Evolutionary conservation across 202 grass and related monocot genomes (phyloP).

Genomic region (Musa balbisiana): DNA sequence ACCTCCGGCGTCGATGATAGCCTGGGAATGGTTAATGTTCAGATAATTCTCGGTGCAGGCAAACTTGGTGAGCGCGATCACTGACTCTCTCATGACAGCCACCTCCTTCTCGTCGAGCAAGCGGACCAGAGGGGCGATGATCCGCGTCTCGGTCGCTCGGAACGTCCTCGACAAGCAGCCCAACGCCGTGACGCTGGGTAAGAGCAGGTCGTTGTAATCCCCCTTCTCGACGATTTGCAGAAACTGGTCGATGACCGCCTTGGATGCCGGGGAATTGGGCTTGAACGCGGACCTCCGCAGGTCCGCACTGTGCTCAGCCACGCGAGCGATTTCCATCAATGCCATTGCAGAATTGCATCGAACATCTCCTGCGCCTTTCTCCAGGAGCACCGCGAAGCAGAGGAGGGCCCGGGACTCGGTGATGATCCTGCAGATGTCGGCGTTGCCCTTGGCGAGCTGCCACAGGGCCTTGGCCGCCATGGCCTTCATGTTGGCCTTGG

Average conservation of each 20-base stretch:
- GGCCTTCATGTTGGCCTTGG: slow-evolving; percentile 12
- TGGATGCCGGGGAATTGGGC: not conserved
- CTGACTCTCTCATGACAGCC: not conserved
- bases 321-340: slow-evolving; percentile 13
- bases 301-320: not conserved
- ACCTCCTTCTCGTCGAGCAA: slow-evolving; percentile 7
- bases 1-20: slow-evolving; percentile 9
- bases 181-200: slow-evolving; percentile 4
- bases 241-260: slow-evolving; percentile 14
- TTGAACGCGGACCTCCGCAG: slow-evolving; percentile 8
- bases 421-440: slow-evolving; percentile 15
- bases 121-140: not conserved
- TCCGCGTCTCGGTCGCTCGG: slow-evolving; percentile 8
- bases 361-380: not conserved
- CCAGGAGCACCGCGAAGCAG: slow-evolving; percentile 8
- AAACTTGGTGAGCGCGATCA: slow-evolving; percentile 7
- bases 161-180: slow-evolving; percentile 14
- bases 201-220: not conserved
- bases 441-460: slow-evolving; percentile 10
- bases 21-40: slow-evolving; percentile 3
- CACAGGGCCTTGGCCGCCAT: slow-evolving; percentile 19
- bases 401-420: slow-evolving; percentile 15
- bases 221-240: slow-evolving; percentile 2
- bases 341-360: slow-evolving; percentile 12
- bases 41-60: slow-evolving; percentile 3